These are phyloP conservation scores for Phytophthora sojae DNA, from an alignment of 352 stramenopile species.

Conservation along the genomic window DNA sequence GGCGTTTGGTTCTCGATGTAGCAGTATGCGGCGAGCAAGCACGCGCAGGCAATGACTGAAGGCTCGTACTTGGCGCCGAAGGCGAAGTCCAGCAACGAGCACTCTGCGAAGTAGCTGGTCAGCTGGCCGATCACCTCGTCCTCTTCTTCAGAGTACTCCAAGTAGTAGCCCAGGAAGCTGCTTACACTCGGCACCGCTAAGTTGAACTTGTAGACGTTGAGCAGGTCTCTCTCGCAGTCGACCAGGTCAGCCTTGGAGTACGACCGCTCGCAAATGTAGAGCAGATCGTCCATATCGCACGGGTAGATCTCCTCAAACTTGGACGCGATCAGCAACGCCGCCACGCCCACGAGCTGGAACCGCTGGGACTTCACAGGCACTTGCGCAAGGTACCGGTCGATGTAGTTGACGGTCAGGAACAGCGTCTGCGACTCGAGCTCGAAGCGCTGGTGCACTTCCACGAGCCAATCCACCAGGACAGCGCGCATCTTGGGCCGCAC, in stretches of 20 bases:
- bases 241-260: slow-evolving; percentile 90
- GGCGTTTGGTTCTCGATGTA: slow-evolving; percentile 52
- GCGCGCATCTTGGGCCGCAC: slow-evolving; percentile 69
- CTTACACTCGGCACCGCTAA: slow-evolving; percentile 96
- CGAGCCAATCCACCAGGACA: slow-evolving; percentile 82
- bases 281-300: slow-evolving; percentile 96
- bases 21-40: slow-evolving; percentile 60
- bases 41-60: slow-evolving; percentile 56
- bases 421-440: slow-evolving; percentile 97
- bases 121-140: slow-evolving; percentile 53
- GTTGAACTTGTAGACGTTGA: slow-evolving; percentile 96
- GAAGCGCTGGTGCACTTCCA: slow-evolving; percentile 99
- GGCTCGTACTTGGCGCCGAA: slow-evolving; percentile 58
- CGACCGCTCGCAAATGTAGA: slow-evolving; percentile 98
- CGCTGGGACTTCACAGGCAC: slow-evolving; percentile 91
- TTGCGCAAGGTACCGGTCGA: slow-evolving; percentile 97
- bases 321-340: slow-evolving; percentile 94
- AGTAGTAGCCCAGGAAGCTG: slow-evolving; percentile 96
- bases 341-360: slow-evolving; percentile 98
- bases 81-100: slow-evolving; percentile 62
- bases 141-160: slow-evolving; percentile 79
- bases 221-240: slow-evolving; percentile 94
- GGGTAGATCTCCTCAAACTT: slow-evolving; percentile 99
- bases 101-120: slow-evolving; percentile 68
- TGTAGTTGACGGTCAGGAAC: slow-evolving; percentile 98